phyloP scores from a whole-genome alignment of 139 green algal genomes.

The Pleodorina starrii region DNA sequence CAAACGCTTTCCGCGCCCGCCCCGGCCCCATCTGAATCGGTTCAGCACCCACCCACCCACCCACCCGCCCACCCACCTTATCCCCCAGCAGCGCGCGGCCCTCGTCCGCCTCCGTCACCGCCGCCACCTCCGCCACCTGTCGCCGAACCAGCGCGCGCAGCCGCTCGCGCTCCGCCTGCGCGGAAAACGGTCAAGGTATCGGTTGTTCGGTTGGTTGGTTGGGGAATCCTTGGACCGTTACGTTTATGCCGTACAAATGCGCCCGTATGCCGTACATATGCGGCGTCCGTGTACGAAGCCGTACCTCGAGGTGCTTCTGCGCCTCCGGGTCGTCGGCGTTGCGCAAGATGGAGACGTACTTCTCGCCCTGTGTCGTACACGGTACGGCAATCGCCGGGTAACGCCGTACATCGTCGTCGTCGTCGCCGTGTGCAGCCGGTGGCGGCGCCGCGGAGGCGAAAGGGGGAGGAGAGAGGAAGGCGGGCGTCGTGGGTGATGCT shows the following conservation, averaged over 20 bases:
- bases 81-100: slow-evolving; percentile 53
- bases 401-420: too few relatives aligned
- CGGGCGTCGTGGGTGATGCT: too few relatives aligned
- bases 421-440: too few relatives aligned
- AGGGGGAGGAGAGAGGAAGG: too few relatives aligned
- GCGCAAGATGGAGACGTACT: slow-evolving; percentile 88
- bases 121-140: slow-evolving; percentile 67
- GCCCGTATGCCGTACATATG: background rate
- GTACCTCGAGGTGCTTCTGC: slow-evolving; percentile 70
- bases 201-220: background rate
- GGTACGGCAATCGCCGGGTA: too few relatives aligned
- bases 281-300: too few relatives aligned
- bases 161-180: slow-evolving; percentile 26
- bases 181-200: background rate
- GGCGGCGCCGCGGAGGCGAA: too few relatives aligned
- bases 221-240: background rate
- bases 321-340: slow-evolving; percentile 65
- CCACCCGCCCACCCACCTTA: too few relatives aligned
- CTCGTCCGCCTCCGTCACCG: slow-evolving; percentile 86
- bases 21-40: too few relatives aligned
- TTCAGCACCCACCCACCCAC: too few relatives aligned
- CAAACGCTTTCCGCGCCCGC: too few relatives aligned
- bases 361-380: slow-evolving; percentile 68
- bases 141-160: slow-evolving; percentile 54
- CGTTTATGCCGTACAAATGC: background rate